Base-by-base conservation (phyloP, 768 basidiomycete genomes). In the Boletus rufocinnamomeus region DNA sequence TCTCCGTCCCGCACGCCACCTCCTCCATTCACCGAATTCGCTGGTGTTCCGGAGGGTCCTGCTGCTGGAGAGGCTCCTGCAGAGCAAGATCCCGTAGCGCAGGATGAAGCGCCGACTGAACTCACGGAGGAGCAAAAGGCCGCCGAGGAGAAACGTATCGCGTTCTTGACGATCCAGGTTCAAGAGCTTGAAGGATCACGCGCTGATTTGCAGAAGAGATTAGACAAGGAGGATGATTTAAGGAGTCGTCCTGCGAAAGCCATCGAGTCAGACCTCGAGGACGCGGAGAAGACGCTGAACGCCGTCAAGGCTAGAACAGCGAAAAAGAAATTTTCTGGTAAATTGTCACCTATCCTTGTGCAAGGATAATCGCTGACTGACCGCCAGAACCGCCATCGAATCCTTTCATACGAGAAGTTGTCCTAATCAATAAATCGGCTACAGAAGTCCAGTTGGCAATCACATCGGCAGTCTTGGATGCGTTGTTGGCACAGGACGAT, bases 21-120 rank as follows among this genome's bases (percentile, higher is more conserved):
- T 6, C 72, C 72, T 14, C 63, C 72, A 1, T 74, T 69, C 34
- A 68, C 43, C 6, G 67, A 71, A 32, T 58, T 68, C 11, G 58
- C 21, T 16, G 63, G 62, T 17, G 56, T 51, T 37, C 48, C 34
- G 4, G 58, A 56, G 3, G 56, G 7, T 16, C 4, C 19, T 47
- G 54, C 50, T 45, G 56, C 46, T 49, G 62, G 47, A 30, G 63
- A 55, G 10, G 56, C 27, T 19, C 52, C 51, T 21, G 43, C 40
- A 19, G 45, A 21, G 10, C 43, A 57, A 30, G 71, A 65, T 6
- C 48, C 55, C 2, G 45, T 59, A 7, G 62, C 61, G 27, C 67
- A 67, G 34, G 69, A 65, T 16, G 61, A 69, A 35, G 38, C 5
- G 11, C 55, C 56, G 14, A 66, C 57, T 4, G 60, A 64, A 23